A percentile compares a stretch with the other conserved stretches of the same genome.
These are phyloP conservation scores for Tillandsia leiboldiana DNA, from an alignment of 176 grass and related monocot species.

Conservation along the genomic window DNA sequence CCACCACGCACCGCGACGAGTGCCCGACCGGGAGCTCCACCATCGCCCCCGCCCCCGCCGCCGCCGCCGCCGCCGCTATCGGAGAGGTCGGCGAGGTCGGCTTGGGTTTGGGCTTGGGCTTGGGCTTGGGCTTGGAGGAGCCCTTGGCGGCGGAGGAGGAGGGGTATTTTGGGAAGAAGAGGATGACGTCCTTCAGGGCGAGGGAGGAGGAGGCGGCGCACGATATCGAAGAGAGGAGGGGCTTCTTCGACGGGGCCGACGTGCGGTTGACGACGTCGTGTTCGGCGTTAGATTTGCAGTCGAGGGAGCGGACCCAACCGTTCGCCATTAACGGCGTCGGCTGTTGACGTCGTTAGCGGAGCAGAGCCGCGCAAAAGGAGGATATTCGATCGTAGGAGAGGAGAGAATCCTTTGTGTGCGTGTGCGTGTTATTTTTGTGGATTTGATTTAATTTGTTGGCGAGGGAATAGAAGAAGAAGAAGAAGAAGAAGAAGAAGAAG, in stretches of 20 bases:
- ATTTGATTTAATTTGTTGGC: no score
- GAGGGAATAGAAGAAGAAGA: no score
- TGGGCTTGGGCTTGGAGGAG: conserved; percentile 1
- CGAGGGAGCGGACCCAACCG: conserved; percentile 75
- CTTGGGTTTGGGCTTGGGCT: conserved; percentile 27
- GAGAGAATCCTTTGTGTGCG: not conserved
- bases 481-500: no score
- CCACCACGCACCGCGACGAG: conserved; percentile 52
- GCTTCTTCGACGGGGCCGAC: conserved; percentile 26
- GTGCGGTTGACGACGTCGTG: conserved; percentile 50
- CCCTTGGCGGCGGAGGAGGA: conserved; percentile 18
- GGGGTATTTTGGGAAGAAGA: conserved; percentile 18
- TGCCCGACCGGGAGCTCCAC: conserved; percentile 41
- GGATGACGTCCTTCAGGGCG: conserved; percentile 16
- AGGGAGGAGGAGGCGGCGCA: conserved; percentile 52
- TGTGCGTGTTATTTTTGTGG: not conserved
- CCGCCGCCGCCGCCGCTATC: not conserved
- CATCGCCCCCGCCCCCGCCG: conserved; percentile 38
- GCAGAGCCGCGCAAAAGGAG: conserved; percentile 2
- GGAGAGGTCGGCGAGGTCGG: not conserved
- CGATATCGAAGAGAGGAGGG: conserved; percentile 31
- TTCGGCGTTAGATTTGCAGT: conserved; percentile 66
- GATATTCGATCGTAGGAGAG: not conserved
- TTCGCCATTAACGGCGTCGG: conserved; percentile 38
- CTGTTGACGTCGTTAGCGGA: conserved; percentile 1